Conservation (phyloP, 1,284 basidiomycete genomes). For the Malassezia nana region DNA sequence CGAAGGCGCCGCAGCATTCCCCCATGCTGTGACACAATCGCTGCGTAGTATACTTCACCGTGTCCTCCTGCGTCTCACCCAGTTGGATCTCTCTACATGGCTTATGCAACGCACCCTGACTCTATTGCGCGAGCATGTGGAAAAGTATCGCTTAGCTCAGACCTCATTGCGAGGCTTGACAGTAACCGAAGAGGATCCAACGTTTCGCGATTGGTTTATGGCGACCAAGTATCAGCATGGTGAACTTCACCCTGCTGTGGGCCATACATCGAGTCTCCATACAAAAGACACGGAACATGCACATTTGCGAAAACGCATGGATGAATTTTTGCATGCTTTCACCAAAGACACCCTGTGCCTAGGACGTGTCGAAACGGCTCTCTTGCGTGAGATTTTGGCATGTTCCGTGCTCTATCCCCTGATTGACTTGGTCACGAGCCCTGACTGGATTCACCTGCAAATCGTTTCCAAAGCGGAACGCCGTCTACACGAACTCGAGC, state of each 20-base stretch:
- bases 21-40: neutral
- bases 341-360: slow-evolving; percentile 65
- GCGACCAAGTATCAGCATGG: slow-evolving; percentile 51
- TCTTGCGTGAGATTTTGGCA: slow-evolving; percentile 69
- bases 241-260: slow-evolving; percentile 66
- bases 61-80: neutral
- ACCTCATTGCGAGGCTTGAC: neutral
- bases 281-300: slow-evolving; percentile 78
- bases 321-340: slow-evolving; percentile 60
- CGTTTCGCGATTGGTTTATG: slow-evolving; percentile 58
- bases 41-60: neutral
- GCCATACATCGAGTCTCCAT: slow-evolving; percentile 66
- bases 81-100: neutral
- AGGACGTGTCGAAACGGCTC: slow-evolving; percentile 63
- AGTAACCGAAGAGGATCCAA: neutral
- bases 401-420: slow-evolving; percentile 73
- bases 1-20: neutral
- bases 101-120: neutral
- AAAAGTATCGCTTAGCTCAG: neutral
- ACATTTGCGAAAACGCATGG: slow-evolving; percentile 65
- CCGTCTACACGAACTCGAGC: neutral
- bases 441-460: slow-evolving; percentile 58
- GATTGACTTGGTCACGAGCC: slow-evolving; percentile 82
- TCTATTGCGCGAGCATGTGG: neutral
- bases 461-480: neutral